phyloP scores from a whole-genome alignment of 2,329 filamentous ascomycete species.

The Phaeophleospora eucalypticola region DNA sequence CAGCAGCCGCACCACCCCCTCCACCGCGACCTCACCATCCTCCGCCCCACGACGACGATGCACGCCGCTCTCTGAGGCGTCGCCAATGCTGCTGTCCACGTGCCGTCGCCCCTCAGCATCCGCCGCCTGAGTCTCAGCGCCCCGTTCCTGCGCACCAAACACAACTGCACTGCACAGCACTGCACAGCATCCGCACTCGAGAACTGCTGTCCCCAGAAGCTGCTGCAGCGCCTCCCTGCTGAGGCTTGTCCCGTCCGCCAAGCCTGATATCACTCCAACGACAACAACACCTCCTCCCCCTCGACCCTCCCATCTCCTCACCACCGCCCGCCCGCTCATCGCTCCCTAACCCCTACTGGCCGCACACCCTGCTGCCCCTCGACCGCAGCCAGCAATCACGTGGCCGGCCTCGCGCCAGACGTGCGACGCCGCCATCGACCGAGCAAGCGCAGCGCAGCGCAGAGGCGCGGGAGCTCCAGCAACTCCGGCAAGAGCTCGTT shows the following conservation, averaged over 20 bases:
- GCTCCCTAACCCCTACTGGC: neutral
- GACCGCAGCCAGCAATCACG: slow-evolving; percentile 3
- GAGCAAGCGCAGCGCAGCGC: neutral
- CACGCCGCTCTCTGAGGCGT: too few species aligned
- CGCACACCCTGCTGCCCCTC: neutral
- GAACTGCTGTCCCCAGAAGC: neutral
- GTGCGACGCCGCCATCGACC: neutral
- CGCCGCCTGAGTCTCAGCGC: too few species aligned
- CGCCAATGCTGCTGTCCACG: too few species aligned
- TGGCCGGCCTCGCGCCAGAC: neutral
- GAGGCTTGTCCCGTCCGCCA: slow-evolving; percentile 5
- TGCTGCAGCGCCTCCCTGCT: neutral
- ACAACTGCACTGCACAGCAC: too few species aligned
- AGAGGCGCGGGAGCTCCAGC: neutral
- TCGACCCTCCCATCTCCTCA: neutral
- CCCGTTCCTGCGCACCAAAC: too few species aligned
- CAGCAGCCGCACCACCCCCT: too few species aligned
- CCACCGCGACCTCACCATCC: too few species aligned
- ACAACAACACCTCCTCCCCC: slow-evolving; percentile 4
- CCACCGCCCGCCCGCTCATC: neutral
- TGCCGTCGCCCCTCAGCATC: too few species aligned
- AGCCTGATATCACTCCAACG: slow-evolving; percentile 8
- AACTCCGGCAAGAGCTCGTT: slow-evolving; percentile 8
- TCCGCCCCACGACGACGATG: too few species aligned
- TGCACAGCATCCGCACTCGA: too few species aligned